A percentile compares a stretch with the other conserved stretches of the same genome.
These are phyloP conservation scores for Zarea fungicola DNA, from an alignment of 2,329 filamentous ascomycete species.

Conservation along the genomic window DNA sequence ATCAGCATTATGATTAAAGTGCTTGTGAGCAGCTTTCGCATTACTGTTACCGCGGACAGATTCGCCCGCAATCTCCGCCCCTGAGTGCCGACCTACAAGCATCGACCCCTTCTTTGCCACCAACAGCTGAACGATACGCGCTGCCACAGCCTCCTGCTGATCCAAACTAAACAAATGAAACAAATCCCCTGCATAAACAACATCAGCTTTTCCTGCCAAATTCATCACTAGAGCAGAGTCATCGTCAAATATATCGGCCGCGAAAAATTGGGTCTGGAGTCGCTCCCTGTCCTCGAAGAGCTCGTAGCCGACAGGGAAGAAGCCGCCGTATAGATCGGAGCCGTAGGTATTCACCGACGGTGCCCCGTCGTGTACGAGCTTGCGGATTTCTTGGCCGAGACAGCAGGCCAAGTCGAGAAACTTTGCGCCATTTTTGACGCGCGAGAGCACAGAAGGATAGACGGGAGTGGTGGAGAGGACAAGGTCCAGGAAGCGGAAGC, in stretches of 20 bases:
- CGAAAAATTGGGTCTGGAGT: constrained; percentile 18
- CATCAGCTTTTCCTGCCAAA: background rate
- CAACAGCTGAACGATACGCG: background rate
- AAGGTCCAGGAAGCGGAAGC: constrained; percentile 16
- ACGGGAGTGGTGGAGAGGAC: background rate
- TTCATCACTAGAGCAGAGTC: background rate
- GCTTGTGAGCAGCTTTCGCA: no score
- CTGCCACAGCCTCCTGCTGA: background rate
- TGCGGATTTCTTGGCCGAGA: constrained; percentile 25
- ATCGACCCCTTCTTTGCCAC: background rate
- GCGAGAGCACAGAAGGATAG: constrained; percentile 16
- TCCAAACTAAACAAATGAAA: background rate
- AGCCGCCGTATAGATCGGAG: constrained; percentile 18
- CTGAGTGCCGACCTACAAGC: background rate
- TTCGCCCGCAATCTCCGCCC: no score
- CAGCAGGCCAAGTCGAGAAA: constrained; percentile 26
- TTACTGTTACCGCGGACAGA: no score
- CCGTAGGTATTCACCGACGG: constrained; percentile 19
- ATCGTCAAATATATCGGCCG: constrained; percentile 16
- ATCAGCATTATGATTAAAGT: background rate
- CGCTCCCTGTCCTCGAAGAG: constrained; percentile 22
- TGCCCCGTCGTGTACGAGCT: constrained; percentile 22
- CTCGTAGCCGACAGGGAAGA: constrained; percentile 23
- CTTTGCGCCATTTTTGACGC: constrained; percentile 12
- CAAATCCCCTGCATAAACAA: background rate